Percentiles rank a stretch among this genome's conserved stretches.
These are phyloP conservation scores for Malus domestica DNA, from an alignment of 306 rosid genomes.

Conservation along the genomic window DNA sequence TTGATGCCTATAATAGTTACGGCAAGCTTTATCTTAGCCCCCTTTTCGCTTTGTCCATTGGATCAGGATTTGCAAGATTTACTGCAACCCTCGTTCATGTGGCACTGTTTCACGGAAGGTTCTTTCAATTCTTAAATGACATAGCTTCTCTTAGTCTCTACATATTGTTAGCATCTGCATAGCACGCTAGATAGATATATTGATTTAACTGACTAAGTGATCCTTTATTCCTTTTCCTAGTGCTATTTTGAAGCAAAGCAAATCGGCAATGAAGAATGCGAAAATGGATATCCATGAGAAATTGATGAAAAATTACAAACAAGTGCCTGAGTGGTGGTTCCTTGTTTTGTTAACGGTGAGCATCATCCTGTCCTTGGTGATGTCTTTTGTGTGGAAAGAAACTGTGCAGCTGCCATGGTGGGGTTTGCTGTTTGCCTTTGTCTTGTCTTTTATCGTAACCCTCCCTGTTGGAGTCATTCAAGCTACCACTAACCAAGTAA, in stretches of 20 bases:
- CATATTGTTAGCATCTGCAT: neutral
- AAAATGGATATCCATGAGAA: constrained; percentile 76
- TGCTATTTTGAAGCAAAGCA: constrained; percentile 76
- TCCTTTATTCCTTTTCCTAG: constrained; percentile 31
- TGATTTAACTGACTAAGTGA: neutral
- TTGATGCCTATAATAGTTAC: constrained; percentile 66
- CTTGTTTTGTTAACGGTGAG: constrained; percentile 57
- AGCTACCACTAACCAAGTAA: constrained; percentile 97
- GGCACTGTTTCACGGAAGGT: constrained; percentile 87
- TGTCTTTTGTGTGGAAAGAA: constrained; percentile 73
- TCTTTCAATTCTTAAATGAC: constrained; percentile 7
- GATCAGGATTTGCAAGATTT: constrained; percentile 91
- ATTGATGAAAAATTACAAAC: constrained; percentile 79
- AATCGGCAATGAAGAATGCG: constrained; percentile 54
- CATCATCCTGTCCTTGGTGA: constrained; percentile 50
- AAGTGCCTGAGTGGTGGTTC: constrained; percentile 99
- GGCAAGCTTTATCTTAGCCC: constrained; percentile 97
- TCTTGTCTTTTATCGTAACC: constrained; percentile 74
- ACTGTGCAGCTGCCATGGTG: constrained; percentile 93
- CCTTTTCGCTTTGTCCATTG: constrained; percentile 89
- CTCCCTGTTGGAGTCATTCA: constrained; percentile 98
- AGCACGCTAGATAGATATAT: neutral
- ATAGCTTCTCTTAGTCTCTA: neutral
- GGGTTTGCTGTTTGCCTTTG: constrained; percentile 93
- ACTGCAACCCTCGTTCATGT: constrained; percentile 92